Evolutionary conservation across 352 stramenopile species (phyloP), one percentile per base, ranked within the genome.

Genomic region (Phytophthora podocarpi): DNA sequence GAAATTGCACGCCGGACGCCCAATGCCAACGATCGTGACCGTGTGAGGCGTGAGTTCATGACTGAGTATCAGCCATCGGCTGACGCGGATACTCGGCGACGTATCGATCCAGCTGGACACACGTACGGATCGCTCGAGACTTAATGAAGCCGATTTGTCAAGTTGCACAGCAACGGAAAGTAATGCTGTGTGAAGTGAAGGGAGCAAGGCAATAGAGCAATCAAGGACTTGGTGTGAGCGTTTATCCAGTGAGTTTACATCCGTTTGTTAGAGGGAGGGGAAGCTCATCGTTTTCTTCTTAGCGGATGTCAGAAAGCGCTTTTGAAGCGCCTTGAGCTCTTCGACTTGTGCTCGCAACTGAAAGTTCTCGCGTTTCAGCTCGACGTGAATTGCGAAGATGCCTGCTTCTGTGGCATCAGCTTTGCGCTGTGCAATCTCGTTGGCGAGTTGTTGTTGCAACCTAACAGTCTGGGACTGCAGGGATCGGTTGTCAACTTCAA

Each of bases 1-100:
- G 86, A 95, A 40, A 88, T 93, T 37, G 84, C 82, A 11, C 74
- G 86, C 31, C 75, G 86, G 28, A 95, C 86, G 52, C 86, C 86
- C 1, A 89, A 95, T 67, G 61, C 78, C 8, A 85, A 87, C 43
- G 85, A 95, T 54, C 85, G 85, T 30, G 82, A 95, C 16, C 85
- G 85, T 50, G 85, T 95, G 42, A 79, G 85, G 20, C 83, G 85
- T 50, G 85, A 95, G 49, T 95, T 89, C 55, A 93, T 95, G 83
- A 95, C 85, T 23, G 85, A 95, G 70, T 95, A 91, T 61, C 85
- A 95, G 70, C 82, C 80, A 12, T 49, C 87, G n/a, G 64, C 54
- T 11, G 82, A 90, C 48, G 54, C 70, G 18, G 82, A 93, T 4
- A 58, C 67, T 52, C 70, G 74, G 11, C 74, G 82, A 51, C 79